A percentile compares a stretch with the other conserved stretches of the same genome.
phyloP scores from a whole-genome alignment of 352 stramenopile genomes.

The Phytophthora citricola region DNA sequence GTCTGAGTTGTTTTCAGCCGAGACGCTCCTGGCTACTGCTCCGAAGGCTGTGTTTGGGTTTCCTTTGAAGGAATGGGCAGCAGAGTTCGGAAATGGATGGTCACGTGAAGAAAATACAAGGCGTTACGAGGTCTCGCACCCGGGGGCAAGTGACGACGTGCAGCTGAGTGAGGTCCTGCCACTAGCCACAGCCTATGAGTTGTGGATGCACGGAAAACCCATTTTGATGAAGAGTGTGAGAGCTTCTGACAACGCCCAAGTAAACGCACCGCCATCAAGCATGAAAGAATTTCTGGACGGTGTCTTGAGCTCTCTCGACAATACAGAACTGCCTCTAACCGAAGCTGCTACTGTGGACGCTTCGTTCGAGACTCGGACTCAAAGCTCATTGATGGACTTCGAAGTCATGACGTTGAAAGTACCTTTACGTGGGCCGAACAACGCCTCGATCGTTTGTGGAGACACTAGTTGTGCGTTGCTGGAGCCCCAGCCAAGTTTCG shows the following conservation, averaged over 20 bases:
- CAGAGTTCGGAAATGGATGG: slow-evolving; percentile 37
- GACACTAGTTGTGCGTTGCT: slow-evolving; percentile 33
- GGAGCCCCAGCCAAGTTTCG: slow-evolving; percentile 9
- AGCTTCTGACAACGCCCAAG: background rate
- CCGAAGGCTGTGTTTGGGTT: slow-evolving; percentile 44
- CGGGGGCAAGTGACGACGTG: background rate
- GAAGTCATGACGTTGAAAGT: slow-evolving; percentile 39
- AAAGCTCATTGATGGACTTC: slow-evolving; percentile 40
- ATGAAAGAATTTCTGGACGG: slow-evolving; percentile 20
- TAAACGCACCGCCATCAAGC: slow-evolving; percentile 7
- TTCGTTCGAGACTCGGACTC: slow-evolving; percentile 28
- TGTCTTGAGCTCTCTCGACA: slow-evolving; percentile 19
- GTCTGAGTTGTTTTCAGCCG: slow-evolving; percentile 1
- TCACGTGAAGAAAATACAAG: slow-evolving; percentile 17
- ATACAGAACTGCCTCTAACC: slow-evolving; percentile 18
- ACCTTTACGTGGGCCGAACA: slow-evolving; percentile 20
- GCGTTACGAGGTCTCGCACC: slow-evolving; percentile 25
- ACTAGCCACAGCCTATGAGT: slow-evolving; percentile 36
- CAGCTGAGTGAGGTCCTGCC: slow-evolving; percentile 28
- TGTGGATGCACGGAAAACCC: slow-evolving; percentile 37
- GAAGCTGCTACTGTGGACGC: slow-evolving; percentile 22
- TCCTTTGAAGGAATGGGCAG: slow-evolving; percentile 30
- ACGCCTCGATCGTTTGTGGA: slow-evolving; percentile 31
- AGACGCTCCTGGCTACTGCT: slow-evolving; percentile 24
- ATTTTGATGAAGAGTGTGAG: slow-evolving; percentile 21